These are phyloP conservation scores for Diutina pseudorugosa DNA, from an alignment of 1,139 yeast species.

Conservation along the genomic window DNA sequence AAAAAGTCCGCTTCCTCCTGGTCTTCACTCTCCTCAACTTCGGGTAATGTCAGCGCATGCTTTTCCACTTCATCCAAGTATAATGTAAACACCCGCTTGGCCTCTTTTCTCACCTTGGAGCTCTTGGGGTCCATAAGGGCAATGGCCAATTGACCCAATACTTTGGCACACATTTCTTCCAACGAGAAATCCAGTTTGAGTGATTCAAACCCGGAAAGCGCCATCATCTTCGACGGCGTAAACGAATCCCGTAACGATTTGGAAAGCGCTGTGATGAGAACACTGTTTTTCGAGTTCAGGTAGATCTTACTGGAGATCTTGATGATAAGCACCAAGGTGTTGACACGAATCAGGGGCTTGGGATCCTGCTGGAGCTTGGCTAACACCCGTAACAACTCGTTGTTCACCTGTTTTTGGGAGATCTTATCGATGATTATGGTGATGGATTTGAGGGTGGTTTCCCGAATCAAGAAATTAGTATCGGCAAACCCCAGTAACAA, in stretches of 20 bases:
- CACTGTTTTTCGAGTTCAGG: slow-evolving; percentile 48
- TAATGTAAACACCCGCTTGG: slow-evolving; percentile 50
- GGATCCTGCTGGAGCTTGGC: slow-evolving; percentile 87
- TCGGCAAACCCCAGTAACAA: slow-evolving; percentile 76
- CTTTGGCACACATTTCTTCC: slow-evolving; percentile 66
- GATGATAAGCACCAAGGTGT: slow-evolving; percentile 68
- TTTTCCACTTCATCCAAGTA: slow-evolving; percentile 54
- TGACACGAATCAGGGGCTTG: slow-evolving; percentile 73
- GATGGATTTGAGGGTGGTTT: slow-evolving; percentile 67
- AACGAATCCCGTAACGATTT: slow-evolving; percentile 76
- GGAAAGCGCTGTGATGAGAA: slow-evolving; percentile 76
- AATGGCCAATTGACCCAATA: slow-evolving; percentile 80
- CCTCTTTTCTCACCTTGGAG: slow-evolving; percentile 55
- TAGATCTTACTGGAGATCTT: slow-evolving; percentile 58
- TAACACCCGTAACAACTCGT: slow-evolving; percentile 65
- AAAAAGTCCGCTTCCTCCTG: slow-evolving; percentile 22
- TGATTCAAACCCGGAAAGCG: slow-evolving; percentile 61
- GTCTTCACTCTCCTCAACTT: slow-evolving; percentile 31
- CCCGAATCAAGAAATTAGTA: slow-evolving; percentile 68
- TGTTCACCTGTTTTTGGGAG: slow-evolving; percentile 72
- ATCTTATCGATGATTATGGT: slow-evolving; percentile 53
- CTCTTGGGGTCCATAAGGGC: slow-evolving; percentile 66
- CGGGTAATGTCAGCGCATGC: slow-evolving; percentile 47
- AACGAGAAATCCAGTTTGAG: slow-evolving; percentile 58
- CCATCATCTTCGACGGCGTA: slow-evolving; percentile 65